Percentiles rank a stretch among this genome's conserved stretches.
These are phyloP conservation scores for Guillardia theta DNA, from an alignment of 78 protist species.

Conservation along the genomic window DNA sequence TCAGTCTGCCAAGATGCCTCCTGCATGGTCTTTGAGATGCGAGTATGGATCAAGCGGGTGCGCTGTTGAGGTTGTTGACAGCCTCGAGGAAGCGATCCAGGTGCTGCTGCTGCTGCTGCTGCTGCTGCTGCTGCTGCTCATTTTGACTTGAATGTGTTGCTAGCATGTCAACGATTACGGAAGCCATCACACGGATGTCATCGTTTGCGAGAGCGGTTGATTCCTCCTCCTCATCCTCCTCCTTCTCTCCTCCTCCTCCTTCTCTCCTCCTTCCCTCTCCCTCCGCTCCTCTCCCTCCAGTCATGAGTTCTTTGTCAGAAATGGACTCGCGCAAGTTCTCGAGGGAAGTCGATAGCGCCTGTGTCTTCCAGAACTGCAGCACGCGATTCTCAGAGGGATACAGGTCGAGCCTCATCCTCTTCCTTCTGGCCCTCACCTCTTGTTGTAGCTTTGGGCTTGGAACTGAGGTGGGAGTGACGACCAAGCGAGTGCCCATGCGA, in stretches of 20 bases:
- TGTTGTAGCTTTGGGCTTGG: neutral
- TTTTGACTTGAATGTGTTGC: too few species aligned
- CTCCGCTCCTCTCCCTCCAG: neutral
- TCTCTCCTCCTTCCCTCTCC: neutral
- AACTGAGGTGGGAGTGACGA: slow-evolving; percentile 48
- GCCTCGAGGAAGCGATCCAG: neutral
- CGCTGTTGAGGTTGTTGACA: too few species aligned
- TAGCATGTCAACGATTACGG: too few species aligned
- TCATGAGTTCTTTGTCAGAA: too few species aligned
- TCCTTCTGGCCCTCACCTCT: neutral
- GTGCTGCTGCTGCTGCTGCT: neutral
- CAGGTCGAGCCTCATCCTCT: slow-evolving; percentile 43
- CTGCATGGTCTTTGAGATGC: too few species aligned
- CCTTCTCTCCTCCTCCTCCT: neutral
- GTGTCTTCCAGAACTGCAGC: slow-evolving; percentile 76
- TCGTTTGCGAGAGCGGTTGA: too few species aligned
- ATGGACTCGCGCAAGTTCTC: too few species aligned
- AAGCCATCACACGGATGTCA: too few species aligned
- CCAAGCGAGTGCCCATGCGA: slow-evolving; percentile 36
- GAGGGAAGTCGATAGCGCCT: slow-evolving; percentile 75
- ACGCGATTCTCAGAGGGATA: slow-evolving; percentile 53
- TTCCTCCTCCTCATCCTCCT: neutral
- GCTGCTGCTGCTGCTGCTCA: neutral
- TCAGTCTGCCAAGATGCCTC: too few species aligned
- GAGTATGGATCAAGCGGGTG: too few species aligned